Base-by-base conservation (phyloP, 192 early-diverging fungal genomes). In the Backusella australiensis region DNA sequence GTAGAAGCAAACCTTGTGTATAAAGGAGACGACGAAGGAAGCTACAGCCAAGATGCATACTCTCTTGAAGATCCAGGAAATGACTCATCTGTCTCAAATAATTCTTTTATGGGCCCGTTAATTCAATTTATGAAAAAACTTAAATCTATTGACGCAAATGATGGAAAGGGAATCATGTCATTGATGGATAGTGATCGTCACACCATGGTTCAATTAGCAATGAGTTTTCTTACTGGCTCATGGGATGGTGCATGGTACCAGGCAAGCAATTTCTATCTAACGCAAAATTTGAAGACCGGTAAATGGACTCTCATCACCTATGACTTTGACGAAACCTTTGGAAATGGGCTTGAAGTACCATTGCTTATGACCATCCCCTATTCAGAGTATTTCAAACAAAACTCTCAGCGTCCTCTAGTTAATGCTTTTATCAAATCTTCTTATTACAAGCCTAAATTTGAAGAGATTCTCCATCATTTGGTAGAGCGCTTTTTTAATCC, bases 251-350 rank as follows among this genome's bases (percentile, higher is more conserved):
- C 81, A 69, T 86, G 85, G 85, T 44, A 63, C 6, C 39, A 74
- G n/a, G 85, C 81, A 34, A 81, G 78, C 23, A 84, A 86, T 71
- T 86, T 78, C 71, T 79, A 82, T 41, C 59, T 86, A 59, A 84
- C 79, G 36, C 78, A 84, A 21, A 73, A 84, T 49, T 68, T 80
- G 3, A 23, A 69, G 11, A 72, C 80, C 3, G 67, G 74, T 11
- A 82, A 84, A 59, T 86, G 82, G 82, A 78, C 72, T 23, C 76
- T 80, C 36, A 76, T 86, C 7, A 77, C 85, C 4, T 81, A 78
- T 3, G 85, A 84, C 42, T 86, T 84, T 56, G 85, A 86, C 38
- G 81, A 82, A 39, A 83, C 81, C n/a, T 84, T 84, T 63, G 83
- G 85, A 6, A 79, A 53, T 1, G 82, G 79, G 7, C 79, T 73